Evolutionary conservation across 176 grass and related monocot species (phyloP).

Genomic region (Musa troglodytarum): DNA sequence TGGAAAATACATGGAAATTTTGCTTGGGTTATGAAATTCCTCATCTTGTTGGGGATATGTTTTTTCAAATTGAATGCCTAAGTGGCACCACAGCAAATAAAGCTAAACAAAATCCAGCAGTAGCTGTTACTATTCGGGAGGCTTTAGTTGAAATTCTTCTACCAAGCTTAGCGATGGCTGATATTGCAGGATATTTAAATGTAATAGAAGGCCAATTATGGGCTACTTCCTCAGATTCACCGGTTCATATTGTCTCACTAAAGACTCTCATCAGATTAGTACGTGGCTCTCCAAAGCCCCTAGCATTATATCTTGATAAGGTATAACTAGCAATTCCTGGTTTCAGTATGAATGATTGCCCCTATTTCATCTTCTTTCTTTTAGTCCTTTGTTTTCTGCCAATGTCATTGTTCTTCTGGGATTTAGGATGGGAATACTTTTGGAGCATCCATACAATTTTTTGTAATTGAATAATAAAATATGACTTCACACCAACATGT

Average conservation of each 20-base stretch:
- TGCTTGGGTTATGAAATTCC: constrained; percentile 65
- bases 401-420: no score
- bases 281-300: constrained; percentile 57
- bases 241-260: constrained; percentile 70
- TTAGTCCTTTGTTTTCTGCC: not conserved
- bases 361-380: not conserved
- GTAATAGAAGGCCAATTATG: constrained; percentile 94
- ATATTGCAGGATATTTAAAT: constrained; percentile 70
- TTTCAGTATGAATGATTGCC: not conserved
- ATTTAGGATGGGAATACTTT: no score
- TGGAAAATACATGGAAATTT: constrained; percentile 82
- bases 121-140: constrained; percentile 62
- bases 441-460: no score
- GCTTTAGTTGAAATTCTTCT: constrained; percentile 67
- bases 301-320: constrained; percentile 81
- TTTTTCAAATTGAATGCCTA: constrained; percentile 96
- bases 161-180: constrained; percentile 83
- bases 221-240: constrained; percentile 83
- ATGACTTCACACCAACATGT: no score
- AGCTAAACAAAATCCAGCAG: constrained; percentile 38
- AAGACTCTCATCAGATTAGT: constrained; percentile 79
- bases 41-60: constrained; percentile 69
- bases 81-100: constrained; percentile 48
- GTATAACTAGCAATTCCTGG: constrained; percentile 29
- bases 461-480: no score